phyloP scores from a whole-genome alignment of 805 yeast genomes.

The Spathaspora boniae region DNA sequence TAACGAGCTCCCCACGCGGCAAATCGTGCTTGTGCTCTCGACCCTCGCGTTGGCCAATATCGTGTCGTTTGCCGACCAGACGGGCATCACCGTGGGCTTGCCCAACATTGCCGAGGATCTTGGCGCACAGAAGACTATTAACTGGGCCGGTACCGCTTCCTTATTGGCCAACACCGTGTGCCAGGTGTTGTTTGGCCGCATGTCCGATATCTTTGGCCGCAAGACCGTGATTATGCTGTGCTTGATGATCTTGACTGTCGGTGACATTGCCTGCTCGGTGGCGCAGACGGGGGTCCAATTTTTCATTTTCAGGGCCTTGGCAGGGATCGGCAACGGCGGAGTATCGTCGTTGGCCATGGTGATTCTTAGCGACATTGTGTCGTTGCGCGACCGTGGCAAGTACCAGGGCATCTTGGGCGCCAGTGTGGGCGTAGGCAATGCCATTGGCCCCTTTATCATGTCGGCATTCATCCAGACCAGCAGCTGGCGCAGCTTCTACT shows the following conservation, averaged over 20 bases:
- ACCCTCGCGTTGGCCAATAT: conserved; percentile 37
- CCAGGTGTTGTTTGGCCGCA: conserved; percentile 51
- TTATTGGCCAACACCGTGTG: conserved; percentile 49
- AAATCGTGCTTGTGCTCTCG: conserved; percentile 32
- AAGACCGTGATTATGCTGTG: conserved; percentile 41
- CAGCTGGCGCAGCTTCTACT: conserved; percentile 54
- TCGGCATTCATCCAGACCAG: conserved; percentile 42
- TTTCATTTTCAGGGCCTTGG: conserved; percentile 49
- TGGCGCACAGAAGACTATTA: conserved; percentile 43
- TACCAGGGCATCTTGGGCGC: conserved; percentile 56
- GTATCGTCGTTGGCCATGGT: conserved; percentile 49
- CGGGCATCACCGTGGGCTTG: conserved; percentile 46
- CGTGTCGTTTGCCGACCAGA: conserved; percentile 47
- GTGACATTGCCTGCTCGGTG: conserved; percentile 50
- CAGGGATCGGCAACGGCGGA: conserved; percentile 58
- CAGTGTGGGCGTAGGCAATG: conserved; percentile 48
- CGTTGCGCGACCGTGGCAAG: conserved; percentile 51
- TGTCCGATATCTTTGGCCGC: conserved; percentile 55
- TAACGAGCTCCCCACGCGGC: conserved; percentile 34
- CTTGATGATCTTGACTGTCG: conserved; percentile 35
- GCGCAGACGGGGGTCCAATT: conserved; percentile 46
- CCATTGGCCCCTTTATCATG: conserved; percentile 54
- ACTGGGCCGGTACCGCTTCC: conserved; percentile 58
- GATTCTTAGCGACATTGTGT: conserved; percentile 50
- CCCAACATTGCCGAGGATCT: conserved; percentile 46